A percentile compares a stretch with the other conserved stretches of the same genome.
phyloP scores from a whole-genome alignment of 495 filamentous ascomycete species.

The Trypethelium eluteriae region DNA sequence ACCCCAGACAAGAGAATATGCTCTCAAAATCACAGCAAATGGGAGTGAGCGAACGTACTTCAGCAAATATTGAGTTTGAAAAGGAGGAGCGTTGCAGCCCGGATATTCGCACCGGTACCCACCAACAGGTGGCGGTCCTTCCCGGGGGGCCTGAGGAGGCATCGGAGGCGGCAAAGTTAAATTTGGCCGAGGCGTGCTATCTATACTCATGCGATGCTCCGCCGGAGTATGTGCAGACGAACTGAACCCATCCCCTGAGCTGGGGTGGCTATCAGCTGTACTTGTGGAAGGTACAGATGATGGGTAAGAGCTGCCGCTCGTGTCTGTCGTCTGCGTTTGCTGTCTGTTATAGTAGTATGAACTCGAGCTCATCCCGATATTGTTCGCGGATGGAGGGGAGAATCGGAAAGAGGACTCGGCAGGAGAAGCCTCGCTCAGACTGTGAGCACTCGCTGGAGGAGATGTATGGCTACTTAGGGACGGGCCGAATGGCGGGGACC shows the following conservation, averaged over 20 bases:
- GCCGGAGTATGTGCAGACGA: slow-evolving; percentile 27
- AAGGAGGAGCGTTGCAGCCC: slow-evolving; percentile 75
- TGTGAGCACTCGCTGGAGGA: not conserved
- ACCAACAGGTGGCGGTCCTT: slow-evolving; percentile 24
- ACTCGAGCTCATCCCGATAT: slow-evolving; percentile 18
- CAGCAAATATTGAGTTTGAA: slow-evolving; percentile 82
- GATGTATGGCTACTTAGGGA: slow-evolving; percentile 13
- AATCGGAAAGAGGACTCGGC: slow-evolving; percentile 9
- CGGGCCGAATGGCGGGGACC: slow-evolving; percentile 1
- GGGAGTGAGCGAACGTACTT: slow-evolving; percentile 47
- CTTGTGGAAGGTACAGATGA: slow-evolving; percentile 25
- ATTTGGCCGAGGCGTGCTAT: slow-evolving; percentile 24
- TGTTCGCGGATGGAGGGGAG: slow-evolving; percentile 10
- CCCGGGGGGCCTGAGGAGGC: slow-evolving; percentile 18
- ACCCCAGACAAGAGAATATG: slow-evolving; percentile 9
- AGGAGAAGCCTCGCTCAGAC: slow-evolving; percentile 7
- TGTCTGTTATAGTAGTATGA: slow-evolving; percentile 30
- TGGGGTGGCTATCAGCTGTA: slow-evolving; percentile 11
- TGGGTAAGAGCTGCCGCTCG: slow-evolving; percentile 24
- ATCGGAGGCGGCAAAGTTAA: slow-evolving; percentile 27
- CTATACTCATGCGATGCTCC: slow-evolving; percentile 29
- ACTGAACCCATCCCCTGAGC: slow-evolving; percentile 28
- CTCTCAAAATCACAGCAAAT: not conserved
- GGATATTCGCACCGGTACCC: slow-evolving; percentile 58
- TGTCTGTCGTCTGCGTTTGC: slow-evolving; percentile 28